Evolutionary conservation across 768 basidiomycete genomes (phyloP).

Genomic region (Polyporus arcularius): DNA sequence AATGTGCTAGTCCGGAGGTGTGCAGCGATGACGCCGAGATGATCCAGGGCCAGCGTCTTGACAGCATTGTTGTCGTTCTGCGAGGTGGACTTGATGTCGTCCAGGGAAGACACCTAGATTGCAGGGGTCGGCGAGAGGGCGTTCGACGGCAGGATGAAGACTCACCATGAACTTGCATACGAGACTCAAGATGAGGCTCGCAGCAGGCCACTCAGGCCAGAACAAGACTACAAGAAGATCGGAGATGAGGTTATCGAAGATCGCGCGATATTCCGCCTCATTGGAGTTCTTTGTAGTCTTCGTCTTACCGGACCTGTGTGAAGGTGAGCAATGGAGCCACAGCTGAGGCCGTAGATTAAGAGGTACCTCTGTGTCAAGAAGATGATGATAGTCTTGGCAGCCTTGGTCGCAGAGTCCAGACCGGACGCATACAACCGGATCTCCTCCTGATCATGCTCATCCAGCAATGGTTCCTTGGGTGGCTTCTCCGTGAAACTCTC

Average conservation of each 20-base stretch:
- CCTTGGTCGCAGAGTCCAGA: constrained; percentile 79
- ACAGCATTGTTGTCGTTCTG: constrained; percentile 78
- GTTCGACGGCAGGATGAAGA: neutral
- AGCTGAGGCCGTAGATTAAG: neutral
- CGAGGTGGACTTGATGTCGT: constrained; percentile 72
- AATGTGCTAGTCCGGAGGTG: constrained; percentile 65
- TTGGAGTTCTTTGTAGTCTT: constrained; percentile 89
- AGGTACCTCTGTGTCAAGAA: constrained; percentile 36
- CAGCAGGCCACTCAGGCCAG: constrained; percentile 98
- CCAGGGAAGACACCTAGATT: constrained; percentile 72
- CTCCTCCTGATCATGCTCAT: constrained; percentile 75
- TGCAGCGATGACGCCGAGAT: constrained; percentile 91
- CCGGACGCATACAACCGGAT: constrained; percentile 69
- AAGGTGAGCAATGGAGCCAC: neutral
- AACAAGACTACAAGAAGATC: constrained; percentile 88
- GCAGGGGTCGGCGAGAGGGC: too few relatives aligned
- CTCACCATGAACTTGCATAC: constrained; percentile 83
- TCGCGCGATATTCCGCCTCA: constrained; percentile 90
- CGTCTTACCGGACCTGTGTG: constrained; percentile 73
- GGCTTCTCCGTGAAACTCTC: constrained; percentile 58
- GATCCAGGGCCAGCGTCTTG: constrained; percentile 89
- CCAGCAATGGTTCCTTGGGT: constrained; percentile 51
- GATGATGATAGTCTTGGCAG: constrained; percentile 72
- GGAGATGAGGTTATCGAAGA: constrained; percentile 88
- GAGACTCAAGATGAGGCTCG: constrained; percentile 76